Percentiles rank a stretch among this genome's conserved stretches.
phyloP scores from a whole-genome alignment of 352 stramenopile genomes.

The Phytophthora constricta region DNA sequence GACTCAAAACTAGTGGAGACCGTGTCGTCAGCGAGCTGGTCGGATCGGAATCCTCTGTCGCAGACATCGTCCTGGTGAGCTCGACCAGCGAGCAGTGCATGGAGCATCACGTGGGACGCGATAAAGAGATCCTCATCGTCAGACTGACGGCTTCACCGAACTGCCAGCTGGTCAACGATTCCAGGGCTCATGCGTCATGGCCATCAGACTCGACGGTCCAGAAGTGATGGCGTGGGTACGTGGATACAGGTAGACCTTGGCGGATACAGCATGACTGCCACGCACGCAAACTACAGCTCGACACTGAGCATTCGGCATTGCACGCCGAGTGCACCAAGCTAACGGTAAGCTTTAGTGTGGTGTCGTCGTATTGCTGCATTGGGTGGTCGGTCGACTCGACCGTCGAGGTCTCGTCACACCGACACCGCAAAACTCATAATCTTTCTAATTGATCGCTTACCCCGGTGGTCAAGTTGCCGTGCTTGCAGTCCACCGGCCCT shows the following conservation, averaged over 20 bases:
- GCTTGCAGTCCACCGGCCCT: no score
- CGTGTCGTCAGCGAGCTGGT: conserved; percentile 9
- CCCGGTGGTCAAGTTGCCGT: background rate
- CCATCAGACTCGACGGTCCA: background rate
- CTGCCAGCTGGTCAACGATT: conserved; percentile 16
- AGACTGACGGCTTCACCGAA: conserved; percentile 15
- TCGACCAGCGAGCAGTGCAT: background rate
- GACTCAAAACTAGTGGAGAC: conserved; percentile 10
- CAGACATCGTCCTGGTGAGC: conserved; percentile 29
- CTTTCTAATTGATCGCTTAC: background rate
- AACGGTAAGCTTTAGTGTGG: no score
- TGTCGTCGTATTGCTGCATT: no score
- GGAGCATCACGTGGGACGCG: conserved; percentile 20
- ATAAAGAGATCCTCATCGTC: no score
- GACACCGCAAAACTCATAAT: background rate
- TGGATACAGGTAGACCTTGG: background rate
- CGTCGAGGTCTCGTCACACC: background rate
- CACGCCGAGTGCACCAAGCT: no score
- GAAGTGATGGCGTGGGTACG: background rate
- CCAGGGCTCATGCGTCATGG: background rate
- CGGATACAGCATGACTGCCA: no score
- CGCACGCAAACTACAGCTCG: no score
- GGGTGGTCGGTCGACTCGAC: no score
- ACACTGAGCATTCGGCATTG: no score
- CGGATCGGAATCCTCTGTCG: conserved; percentile 1